Conservation (phyloP, 768 basidiomycete genomes). For the Steccherinum ochraceum region DNA sequence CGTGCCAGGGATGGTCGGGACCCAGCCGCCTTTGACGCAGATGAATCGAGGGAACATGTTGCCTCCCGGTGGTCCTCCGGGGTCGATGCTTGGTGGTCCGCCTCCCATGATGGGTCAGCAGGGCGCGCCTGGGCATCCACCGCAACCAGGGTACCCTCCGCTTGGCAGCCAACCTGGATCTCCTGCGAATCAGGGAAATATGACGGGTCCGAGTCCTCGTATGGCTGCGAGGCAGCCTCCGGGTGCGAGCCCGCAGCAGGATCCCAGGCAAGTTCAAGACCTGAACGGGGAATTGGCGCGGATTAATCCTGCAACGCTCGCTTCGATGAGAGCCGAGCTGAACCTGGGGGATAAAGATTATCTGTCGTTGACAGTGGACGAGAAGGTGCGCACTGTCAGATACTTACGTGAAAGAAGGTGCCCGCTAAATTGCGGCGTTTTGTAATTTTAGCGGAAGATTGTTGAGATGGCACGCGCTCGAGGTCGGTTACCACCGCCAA, state of each 20-base stretch:
- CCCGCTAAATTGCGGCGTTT: not conserved
- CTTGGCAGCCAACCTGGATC: slow-evolving; percentile 49
- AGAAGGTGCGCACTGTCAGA: slow-evolving; percentile 47
- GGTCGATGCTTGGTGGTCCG: no score
- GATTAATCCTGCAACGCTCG: slow-evolving; percentile 31
- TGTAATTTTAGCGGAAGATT: slow-evolving; percentile 30
- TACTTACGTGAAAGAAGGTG: not conserved
- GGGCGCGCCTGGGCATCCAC: slow-evolving; percentile 33
- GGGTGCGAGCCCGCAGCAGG: slow-evolving; percentile 6
- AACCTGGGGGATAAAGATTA: slow-evolving; percentile 43
- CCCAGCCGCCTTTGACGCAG: slow-evolving; percentile 44
- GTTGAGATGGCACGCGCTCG: slow-evolving; percentile 23
- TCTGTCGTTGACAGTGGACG: slow-evolving; percentile 34
- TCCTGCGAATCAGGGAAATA: slow-evolving; percentile 36
- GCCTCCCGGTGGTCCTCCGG: slow-evolving; percentile 39
- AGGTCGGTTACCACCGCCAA: not conserved
- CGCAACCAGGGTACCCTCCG: not conserved
- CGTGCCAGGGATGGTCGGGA: slow-evolving; percentile 41
- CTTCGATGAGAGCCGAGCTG: slow-evolving; percentile 34
- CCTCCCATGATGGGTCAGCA: slow-evolving; percentile 12
- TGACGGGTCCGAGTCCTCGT: slow-evolving; percentile 53
- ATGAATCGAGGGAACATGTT: slow-evolving; percentile 36
- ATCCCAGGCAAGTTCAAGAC: slow-evolving; percentile 13
- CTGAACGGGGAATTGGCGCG: slow-evolving; percentile 37
- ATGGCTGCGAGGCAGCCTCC: slow-evolving; percentile 39